These are phyloP conservation scores for Bifiguratus adelaidae DNA, from an alignment of 192 early-diverging fungal genomes.

Conservation along the genomic window DNA sequence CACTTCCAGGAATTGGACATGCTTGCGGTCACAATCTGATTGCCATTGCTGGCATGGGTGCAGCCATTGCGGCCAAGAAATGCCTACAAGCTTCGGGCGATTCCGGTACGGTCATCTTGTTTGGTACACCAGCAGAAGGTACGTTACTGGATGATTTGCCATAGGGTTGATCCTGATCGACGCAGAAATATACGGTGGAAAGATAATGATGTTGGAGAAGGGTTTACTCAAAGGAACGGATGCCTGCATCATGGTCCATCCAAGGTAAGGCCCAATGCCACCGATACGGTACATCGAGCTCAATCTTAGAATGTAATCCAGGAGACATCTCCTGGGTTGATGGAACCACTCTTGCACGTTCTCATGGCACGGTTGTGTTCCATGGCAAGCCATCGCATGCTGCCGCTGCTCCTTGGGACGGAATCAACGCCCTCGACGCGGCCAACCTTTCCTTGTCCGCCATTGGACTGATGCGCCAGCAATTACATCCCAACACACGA, in stretches of 20 bases:
- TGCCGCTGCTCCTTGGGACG: slow-evolving; percentile 53
- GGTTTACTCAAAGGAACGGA: slow-evolving; percentile 54
- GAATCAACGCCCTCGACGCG: slow-evolving; percentile 68
- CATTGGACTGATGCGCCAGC: slow-evolving; percentile 49
- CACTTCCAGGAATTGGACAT: slow-evolving; percentile 56
- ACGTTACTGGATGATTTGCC: slow-evolving; percentile 49
- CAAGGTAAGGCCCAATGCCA: slow-evolving; percentile 29
- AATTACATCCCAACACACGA: slow-evolving; percentile 42
- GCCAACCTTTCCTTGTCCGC: slow-evolving; percentile 41
- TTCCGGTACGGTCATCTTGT: slow-evolving; percentile 39
- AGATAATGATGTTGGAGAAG: slow-evolving; percentile 46
- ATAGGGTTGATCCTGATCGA: slow-evolving; percentile 34
- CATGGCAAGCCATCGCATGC: slow-evolving; percentile 57
- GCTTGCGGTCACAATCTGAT: slow-evolving; percentile 64
- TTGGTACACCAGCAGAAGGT: slow-evolving; percentile 60
- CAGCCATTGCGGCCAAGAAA: slow-evolving; percentile 33
- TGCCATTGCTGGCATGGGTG: slow-evolving; percentile 48
- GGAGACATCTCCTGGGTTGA: no score
- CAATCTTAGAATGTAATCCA: no score
- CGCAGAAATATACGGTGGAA: slow-evolving; percentile 54
- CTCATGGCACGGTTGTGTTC: no score
- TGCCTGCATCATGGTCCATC: slow-evolving; percentile 66
- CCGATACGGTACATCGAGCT: no score
- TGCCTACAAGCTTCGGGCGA: slow-evolving; percentile 24
- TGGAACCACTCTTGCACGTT: no score